A percentile compares a stretch with the other conserved stretches of the same genome.
phyloP scores from a whole-genome alignment of 352 stramenopile species.

The Thalassiosira exigua region DNA sequence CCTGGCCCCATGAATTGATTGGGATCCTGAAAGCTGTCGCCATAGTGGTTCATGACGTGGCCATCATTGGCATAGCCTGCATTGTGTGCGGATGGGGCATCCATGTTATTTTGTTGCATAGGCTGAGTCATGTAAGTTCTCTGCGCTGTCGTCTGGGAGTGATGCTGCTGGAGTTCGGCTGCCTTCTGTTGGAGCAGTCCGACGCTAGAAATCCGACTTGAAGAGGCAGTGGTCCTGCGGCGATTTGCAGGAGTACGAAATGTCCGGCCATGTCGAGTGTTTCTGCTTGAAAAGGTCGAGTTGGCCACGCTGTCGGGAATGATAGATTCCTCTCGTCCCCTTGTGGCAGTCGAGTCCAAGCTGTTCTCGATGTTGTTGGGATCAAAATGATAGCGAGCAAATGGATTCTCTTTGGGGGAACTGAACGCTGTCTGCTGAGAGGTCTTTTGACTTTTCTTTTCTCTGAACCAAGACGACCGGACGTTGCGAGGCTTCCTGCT shows the following conservation, averaged over 20 bases:
- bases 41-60: constrained; percentile 10
- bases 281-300: constrained; percentile 22
- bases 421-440: constrained; percentile 72
- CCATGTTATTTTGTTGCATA: constrained; percentile 9
- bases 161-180: constrained; percentile 23
- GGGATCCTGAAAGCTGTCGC: constrained; percentile 6
- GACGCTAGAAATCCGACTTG: constrained; percentile 43
- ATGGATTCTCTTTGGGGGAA: constrained; percentile 80
- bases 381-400: constrained; percentile 77
- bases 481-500: constrained; percentile 31
- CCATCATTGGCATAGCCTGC: constrained; percentile 12
- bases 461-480: constrained; percentile 46
- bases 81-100: neutral
- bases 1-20: constrained; percentile 18
- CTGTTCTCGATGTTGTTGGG: constrained; percentile 81
- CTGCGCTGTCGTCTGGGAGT: neutral
- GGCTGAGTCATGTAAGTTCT: constrained; percentile 1
- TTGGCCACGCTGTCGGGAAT: constrained; percentile 22
- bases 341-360: constrained; percentile 49
- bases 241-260: constrained; percentile 47
- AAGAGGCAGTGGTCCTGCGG: constrained; percentile 23
- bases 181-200: constrained; percentile 48
- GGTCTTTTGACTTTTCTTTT: constrained; percentile 60
- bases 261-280: constrained; percentile 19
- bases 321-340: constrained; percentile 29